phyloP scores from a whole-genome alignment of 2,329 filamentous ascomycete species.

The Gaeumannomyces sp. region DNA sequence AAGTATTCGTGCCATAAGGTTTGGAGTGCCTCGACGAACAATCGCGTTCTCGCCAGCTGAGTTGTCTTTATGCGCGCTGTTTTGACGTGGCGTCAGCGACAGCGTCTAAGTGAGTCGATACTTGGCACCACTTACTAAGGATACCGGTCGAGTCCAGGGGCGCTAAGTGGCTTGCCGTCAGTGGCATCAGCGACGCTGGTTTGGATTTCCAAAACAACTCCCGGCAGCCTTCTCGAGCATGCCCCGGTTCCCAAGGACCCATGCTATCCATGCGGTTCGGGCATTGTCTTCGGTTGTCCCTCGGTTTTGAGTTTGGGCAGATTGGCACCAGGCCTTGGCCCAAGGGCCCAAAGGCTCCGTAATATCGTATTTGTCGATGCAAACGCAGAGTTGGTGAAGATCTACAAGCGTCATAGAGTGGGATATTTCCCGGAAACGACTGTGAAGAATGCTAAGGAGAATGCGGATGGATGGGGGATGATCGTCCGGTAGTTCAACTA shows the following conservation, averaged over 20 bases:
- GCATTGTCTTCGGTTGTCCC: background rate
- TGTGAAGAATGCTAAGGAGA: background rate
- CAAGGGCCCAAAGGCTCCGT: background rate
- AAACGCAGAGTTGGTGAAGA: background rate
- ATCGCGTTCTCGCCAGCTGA: background rate
- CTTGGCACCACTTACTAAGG: background rate
- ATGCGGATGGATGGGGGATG: background rate
- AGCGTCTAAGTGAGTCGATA: background rate
- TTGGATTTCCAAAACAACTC: background rate
- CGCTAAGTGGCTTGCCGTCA: background rate
- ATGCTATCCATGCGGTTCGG: background rate
- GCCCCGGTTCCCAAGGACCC: background rate
- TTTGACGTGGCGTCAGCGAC: background rate
- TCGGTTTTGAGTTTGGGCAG: background rate
- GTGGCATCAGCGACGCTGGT: background rate
- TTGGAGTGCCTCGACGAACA: background rate
- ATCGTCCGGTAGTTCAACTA: background rate
- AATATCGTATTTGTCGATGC: background rate
- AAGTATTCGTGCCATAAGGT: background rate
- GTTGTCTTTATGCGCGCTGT: background rate
- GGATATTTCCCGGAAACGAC: background rate
- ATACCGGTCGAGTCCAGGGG: background rate
- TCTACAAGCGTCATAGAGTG: fast-evolving
- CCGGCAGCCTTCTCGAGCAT: background rate
- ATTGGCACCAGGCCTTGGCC: background rate